Percentiles rank a stretch among this genome's conserved stretches.
Evolutionary conservation across 2,329 filamentous ascomycete genomes (phyloP).

Genomic region (Helotiales sp.): DNA sequence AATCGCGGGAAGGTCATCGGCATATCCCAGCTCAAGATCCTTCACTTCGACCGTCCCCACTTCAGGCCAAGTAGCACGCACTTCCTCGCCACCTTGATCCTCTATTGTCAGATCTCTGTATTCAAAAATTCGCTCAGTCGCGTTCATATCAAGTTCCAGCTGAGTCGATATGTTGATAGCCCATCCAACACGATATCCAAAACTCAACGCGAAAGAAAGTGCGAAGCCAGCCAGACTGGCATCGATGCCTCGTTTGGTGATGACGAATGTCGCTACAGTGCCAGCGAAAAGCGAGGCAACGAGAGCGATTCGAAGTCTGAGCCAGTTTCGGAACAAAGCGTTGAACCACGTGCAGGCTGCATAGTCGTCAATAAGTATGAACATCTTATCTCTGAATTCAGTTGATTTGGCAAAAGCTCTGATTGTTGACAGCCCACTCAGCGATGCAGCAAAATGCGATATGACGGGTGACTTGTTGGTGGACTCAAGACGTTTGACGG

Average conservation of each 20-base stretch:
- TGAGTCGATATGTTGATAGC: slow-evolving; percentile 68
- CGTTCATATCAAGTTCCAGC: slow-evolving; percentile 78
- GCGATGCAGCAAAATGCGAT: slow-evolving; percentile 67
- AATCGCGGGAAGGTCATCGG: slow-evolving; percentile 69
- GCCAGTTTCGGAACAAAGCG: slow-evolving; percentile 73
- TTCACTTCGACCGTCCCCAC: slow-evolving; percentile 73
- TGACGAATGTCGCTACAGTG: slow-evolving; percentile 65
- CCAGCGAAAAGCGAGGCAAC: slow-evolving; percentile 71
- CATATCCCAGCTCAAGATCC: slow-evolving; percentile 74
- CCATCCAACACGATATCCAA: slow-evolving; percentile 49
- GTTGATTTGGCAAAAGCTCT: slow-evolving; percentile 71
- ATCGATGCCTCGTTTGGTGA: slow-evolving; percentile 63
- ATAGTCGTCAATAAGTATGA: slow-evolving; percentile 70
- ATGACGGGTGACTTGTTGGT: slow-evolving; percentile 78
- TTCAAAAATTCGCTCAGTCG: slow-evolving; percentile 74
- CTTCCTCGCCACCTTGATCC: slow-evolving; percentile 61
- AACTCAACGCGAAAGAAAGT: slow-evolving; percentile 72
- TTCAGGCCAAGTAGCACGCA: slow-evolving; percentile 74
- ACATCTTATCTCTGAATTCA: slow-evolving; percentile 73
- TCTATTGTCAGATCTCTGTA: slow-evolving; percentile 72
- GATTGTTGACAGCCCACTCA: slow-evolving; percentile 76
- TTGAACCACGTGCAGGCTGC: slow-evolving; percentile 66
- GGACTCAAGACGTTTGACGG: slow-evolving; percentile 76
- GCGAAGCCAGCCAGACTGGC: slow-evolving; percentile 76
- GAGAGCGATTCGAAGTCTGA: slow-evolving; percentile 72